Base-by-base conservation (phyloP, 768 basidiomycete genomes). In the Lactarius hatsudake region DNA sequence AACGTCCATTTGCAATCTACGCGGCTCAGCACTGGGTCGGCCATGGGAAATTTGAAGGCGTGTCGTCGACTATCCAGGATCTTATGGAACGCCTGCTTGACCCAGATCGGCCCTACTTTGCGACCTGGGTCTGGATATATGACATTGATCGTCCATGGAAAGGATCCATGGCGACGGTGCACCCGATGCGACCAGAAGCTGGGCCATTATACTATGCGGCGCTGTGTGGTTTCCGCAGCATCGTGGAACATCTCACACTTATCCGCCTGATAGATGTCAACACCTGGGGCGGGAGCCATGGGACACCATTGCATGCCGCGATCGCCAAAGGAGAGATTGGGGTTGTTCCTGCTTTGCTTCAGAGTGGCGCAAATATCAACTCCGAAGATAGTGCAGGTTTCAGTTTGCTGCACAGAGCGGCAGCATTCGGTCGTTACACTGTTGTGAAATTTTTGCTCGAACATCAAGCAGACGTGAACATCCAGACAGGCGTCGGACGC, bases 1-100 rank as follows among this genome's bases (percentile, higher is more conserved):
- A 56, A 0, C 43, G 5, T 4, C 65, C 65, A 26, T n/a, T 66
- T 26, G 54, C 42, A 13, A 23, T 55, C 3, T 66, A 66, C 13
- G 65, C 65, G 7, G 42, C 65, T 34, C 59, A 12, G 10, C 3
- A 65, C 23, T 65, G 64, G 64, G 64, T 45, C 5, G 53, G 45
- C 36, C 64, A 65, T 26, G 38, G 2, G 1, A 45, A 60, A 15
- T 53, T 65, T 5, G 38, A 40, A 0, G 48, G 28, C 5, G 48
- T 48, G 9, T 65, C 51, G 5, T 34, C 45, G 4, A 2, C n/a
- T 20, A 60, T 54, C 48, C 28, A 53, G 28, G 30, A 60, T 4
- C 15, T 32, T 20, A 26, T 65, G 38, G 3, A 40, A 0, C 20
- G 26, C 1, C 64, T 65, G 17, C 60, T 65, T 9, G 59, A 65